Conservation (phyloP, 2,329 filamentous ascomycete genomes). For the Bipolaris zeicola region DNA sequence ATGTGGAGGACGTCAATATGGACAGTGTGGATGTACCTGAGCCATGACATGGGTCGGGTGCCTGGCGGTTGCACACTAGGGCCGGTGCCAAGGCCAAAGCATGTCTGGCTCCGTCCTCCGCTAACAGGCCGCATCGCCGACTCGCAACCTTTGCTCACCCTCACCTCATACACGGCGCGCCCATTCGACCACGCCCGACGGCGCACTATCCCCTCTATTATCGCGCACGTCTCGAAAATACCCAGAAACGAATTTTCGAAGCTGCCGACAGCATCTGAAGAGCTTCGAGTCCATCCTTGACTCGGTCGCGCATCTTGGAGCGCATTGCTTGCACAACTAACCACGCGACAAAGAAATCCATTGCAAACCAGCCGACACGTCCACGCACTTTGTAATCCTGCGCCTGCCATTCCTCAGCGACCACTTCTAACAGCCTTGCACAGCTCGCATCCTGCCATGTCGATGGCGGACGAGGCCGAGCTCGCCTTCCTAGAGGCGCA, state of each 20-base stretch:
- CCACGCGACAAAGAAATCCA: slow-evolving; percentile 34
- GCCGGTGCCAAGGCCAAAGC: slow-evolving; percentile 18
- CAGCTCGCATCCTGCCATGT: slow-evolving; percentile 13
- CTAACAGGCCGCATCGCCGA: slow-evolving; percentile 12
- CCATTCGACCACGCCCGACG: slow-evolving; percentile 7
- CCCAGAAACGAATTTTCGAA: neutral
- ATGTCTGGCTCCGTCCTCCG: slow-evolving; percentile 6
- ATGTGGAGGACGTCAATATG: slow-evolving; percentile 7
- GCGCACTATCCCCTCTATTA: slow-evolving; percentile 18
- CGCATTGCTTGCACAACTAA: slow-evolving; percentile 16
- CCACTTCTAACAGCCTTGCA: slow-evolving; percentile 18
- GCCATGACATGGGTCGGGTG: slow-evolving; percentile 27
- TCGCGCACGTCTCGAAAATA: slow-evolving; percentile 17
- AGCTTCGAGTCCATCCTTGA: slow-evolving; percentile 6
- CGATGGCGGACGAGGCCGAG: slow-evolving; percentile 61
- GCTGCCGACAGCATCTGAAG: slow-evolving; percentile 4
- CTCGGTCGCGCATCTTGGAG: slow-evolving; percentile 10
- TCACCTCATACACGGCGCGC: slow-evolving; percentile 17
- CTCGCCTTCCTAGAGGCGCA: slow-evolving; percentile 60
- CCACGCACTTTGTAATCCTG: slow-evolving; percentile 17
- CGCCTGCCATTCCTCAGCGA: slow-evolving; percentile 11
- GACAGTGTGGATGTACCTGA: slow-evolving; percentile 19
- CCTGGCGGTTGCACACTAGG: slow-evolving; percentile 13
- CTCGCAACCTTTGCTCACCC: slow-evolving; percentile 14
- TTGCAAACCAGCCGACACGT: slow-evolving; percentile 21